phyloP scores from a whole-genome alignment of 2,329 filamentous ascomycete species.

The Pseudocercospora pini-densiflorae region DNA sequence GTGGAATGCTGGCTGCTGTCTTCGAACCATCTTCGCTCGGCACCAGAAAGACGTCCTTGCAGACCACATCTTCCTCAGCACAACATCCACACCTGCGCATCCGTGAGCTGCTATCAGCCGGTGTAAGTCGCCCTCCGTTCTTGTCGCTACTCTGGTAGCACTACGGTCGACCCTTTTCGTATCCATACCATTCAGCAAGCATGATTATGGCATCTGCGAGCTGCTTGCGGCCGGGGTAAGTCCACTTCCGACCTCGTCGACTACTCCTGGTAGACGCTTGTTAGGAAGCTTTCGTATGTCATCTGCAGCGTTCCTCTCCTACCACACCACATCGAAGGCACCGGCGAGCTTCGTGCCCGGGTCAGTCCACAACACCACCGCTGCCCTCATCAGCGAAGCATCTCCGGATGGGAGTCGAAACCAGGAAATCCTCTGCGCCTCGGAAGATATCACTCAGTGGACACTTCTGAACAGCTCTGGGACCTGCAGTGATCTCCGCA shows the following conservation, averaged over 20 bases:
- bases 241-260: not conserved
- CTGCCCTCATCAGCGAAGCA: slow-evolving; percentile 2
- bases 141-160: slow-evolving; percentile 7
- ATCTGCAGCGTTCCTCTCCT: not conserved
- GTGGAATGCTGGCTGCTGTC: not conserved
- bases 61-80: not conserved
- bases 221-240: slow-evolving; percentile 9
- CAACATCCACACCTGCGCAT: not conserved
- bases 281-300: not conserved
- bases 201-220: not conserved
- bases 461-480: not conserved
- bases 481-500: slow-evolving; percentile 3
- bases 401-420: slow-evolving; percentile 4
- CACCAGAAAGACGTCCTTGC: not conserved
- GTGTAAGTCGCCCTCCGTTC: slow-evolving; percentile 11
- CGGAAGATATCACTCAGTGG: not conserved
- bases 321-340: not conserved
- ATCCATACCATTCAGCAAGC: not conserved
- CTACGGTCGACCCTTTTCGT: not conserved
- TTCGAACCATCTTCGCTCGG: not conserved
- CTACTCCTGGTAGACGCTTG: not conserved
- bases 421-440: not conserved
- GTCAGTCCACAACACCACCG: not conserved
- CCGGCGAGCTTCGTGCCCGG: not conserved
- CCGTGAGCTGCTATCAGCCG: slow-evolving; percentile 6